Conservation (phyloP, 2,329 filamentous ascomycete genomes). For the Microcera coccophila region DNA sequence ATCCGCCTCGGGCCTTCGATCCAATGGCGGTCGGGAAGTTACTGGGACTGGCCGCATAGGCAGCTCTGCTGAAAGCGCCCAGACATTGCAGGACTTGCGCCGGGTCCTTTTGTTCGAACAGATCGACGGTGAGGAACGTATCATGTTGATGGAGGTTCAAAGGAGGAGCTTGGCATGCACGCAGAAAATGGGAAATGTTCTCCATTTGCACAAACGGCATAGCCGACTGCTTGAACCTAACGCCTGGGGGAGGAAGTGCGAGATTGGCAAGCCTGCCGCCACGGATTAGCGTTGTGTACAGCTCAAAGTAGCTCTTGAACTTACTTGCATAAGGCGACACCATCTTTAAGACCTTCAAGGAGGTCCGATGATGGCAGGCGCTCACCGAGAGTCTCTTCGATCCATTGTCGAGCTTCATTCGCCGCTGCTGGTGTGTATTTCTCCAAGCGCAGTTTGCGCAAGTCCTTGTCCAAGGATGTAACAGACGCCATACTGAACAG, state of each 20-base stretch:
- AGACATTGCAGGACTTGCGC: conserved; percentile 93
- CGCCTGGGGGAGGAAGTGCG: conserved; percentile 67
- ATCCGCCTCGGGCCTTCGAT: conserved; percentile 55
- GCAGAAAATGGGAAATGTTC: conserved; percentile 94
- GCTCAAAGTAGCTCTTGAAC: background rate
- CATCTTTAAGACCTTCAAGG: conserved; percentile 83
- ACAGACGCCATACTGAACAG: conserved; percentile 75
- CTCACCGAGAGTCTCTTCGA: conserved; percentile 75
- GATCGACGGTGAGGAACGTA: conserved; percentile 92
- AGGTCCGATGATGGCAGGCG: conserved; percentile 70
- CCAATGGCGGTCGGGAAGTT: conserved; percentile 75
- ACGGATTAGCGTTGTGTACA: conserved; percentile 7
- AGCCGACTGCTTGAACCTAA: conserved; percentile 84
- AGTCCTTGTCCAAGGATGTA: conserved; percentile 87
- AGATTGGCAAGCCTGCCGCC: conserved; percentile 73
- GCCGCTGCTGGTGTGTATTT: conserved; percentile 90
- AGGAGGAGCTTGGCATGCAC: conserved; percentile 78
- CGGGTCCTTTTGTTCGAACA: conserved; percentile 93
- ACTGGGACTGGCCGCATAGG: conserved; percentile 68
- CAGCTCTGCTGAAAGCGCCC: conserved; percentile 83
- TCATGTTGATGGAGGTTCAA: conserved; percentile 89
- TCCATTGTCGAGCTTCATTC: conserved; percentile 80
- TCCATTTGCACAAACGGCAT: conserved; percentile 99
- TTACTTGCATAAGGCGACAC: conserved; percentile 87
- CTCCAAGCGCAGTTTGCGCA: conserved; percentile 87